phyloP scores from a whole-genome alignment of 345 rosid species.

The Chamaenerion angustifolium region DNA sequence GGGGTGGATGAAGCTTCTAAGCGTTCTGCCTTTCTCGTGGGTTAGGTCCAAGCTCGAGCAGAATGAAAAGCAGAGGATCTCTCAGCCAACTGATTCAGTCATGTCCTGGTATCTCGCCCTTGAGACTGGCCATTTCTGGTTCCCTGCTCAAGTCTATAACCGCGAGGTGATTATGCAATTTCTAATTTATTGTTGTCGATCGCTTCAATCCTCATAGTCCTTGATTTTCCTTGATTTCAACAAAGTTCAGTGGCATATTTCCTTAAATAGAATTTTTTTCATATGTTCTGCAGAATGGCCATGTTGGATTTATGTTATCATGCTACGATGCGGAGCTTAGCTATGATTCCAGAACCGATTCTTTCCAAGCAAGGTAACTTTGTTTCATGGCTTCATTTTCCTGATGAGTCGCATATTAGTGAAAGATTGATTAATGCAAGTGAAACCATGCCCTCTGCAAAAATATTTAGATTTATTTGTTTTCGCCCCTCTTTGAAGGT shows the following conservation, averaged over 20 bases:
- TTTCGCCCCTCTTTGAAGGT: conserved; percentile 27
- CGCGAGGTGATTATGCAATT: conserved; percentile 51
- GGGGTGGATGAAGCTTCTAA: conserved; percentile 24
- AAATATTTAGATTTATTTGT: neutral
- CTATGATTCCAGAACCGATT: conserved; percentile 55
- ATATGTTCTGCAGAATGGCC: conserved; percentile 49
- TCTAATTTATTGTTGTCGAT: neutral
- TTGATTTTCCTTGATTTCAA: no score
- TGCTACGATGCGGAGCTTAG: conserved; percentile 87
- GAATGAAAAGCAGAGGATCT: conserved; percentile 7
- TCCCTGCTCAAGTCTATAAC: conserved; percentile 92
- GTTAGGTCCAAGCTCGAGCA: conserved; percentile 24
- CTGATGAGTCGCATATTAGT: no score
- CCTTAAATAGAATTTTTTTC: neutral
- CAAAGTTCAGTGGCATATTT: no score
- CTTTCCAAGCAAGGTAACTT: conserved; percentile 72
- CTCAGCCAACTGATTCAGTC: conserved; percentile 44
- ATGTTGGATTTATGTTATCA: conserved; percentile 87
- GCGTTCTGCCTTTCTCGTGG: conserved; percentile 39
- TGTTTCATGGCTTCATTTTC: no score
- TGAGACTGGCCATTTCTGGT: conserved; percentile 68
- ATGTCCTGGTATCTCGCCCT: conserved; percentile 82
- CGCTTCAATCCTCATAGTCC: neutral
- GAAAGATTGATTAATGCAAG: no score
- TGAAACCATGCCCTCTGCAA: no score